A percentile compares a stretch with the other conserved stretches of the same genome.
Evolutionary conservation across 345 rosid species (phyloP).

Genomic region (Eutrema japonicum): DNA sequence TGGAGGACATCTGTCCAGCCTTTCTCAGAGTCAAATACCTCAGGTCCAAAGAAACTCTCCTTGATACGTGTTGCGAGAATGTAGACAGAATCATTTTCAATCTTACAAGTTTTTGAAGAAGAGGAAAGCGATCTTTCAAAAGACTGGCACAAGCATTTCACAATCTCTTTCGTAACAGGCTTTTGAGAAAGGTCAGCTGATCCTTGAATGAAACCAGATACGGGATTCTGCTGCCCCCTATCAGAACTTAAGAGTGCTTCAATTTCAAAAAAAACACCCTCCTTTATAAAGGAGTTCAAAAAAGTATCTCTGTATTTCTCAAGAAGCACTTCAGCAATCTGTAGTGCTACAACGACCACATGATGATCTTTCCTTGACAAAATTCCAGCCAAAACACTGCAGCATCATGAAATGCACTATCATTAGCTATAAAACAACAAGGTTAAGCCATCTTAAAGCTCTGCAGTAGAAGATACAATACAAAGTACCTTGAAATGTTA

Average conservation of each 20-base stretch:
- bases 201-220: conserved; percentile 43
- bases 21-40: conserved; percentile 60
- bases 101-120: conserved; percentile 62
- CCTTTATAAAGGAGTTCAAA: conserved; percentile 74
- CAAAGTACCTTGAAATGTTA: conserved; percentile 75
- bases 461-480: conserved; percentile 2
- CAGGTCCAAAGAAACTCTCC: conserved; percentile 63
- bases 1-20: conserved; percentile 84
- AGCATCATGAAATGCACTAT: conserved; percentile 37
- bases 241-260: conserved; percentile 64
- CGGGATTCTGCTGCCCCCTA: conserved; percentile 47
- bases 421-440: conserved; percentile 34
- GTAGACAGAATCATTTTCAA: conserved; percentile 65
- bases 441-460: conserved; percentile 52
- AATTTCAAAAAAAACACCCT: conserved; percentile 82
- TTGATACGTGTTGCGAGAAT: conserved; percentile 71
- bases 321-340: conserved; percentile 70
- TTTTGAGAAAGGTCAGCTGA: conserved; percentile 55
- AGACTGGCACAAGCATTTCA: conserved; percentile 83
- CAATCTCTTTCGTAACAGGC: conserved; percentile 52
- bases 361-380: conserved; percentile 84
- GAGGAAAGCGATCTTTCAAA: conserved; percentile 53
- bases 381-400: conserved; percentile 91
- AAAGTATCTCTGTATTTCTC: conserved; percentile 67
- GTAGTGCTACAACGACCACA: conserved; percentile 68